Base-by-base conservation (phyloP, 2,329 filamentous ascomycete species). In the Clathrospora elynae region DNA sequence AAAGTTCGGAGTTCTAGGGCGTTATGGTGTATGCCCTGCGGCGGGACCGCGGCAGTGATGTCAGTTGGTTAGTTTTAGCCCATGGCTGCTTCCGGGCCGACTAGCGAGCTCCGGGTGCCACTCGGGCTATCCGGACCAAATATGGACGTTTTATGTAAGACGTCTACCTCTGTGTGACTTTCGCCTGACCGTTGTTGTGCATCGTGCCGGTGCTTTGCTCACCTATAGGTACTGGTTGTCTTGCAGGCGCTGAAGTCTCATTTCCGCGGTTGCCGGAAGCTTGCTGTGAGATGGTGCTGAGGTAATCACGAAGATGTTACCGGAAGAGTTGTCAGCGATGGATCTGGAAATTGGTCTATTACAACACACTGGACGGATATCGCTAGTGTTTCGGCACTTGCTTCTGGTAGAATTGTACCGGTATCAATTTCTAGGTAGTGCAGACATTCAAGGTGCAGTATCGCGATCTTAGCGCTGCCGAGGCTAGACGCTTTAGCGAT, bases 41-140 rank as follows among this genome's bases (percentile, higher is more conserved):
- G 59, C 57, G 59, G 59, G 50, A 53, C 44, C 57, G 57, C 35
- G 24, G 53, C 51, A 57, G 53, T 56, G 55, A 59, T 56, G 58
- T 60, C 55, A 56, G 42, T 36, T 55, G 55, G 22, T 23, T n/a
- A 36, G 13, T n/a, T 22, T 17, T 19, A 14, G 12, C 11, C 17
- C 17, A 29, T 47, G 38, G 47, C 37, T 51, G 53, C 42, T n/a
- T n/a, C n/a, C n/a, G n/a, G n/a, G n/a, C n/a, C 46, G 35, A 51
- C 50, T 24, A 44, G 46, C 55, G 46, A 45, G 34, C 29, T 41
- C 38, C 46, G 42, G 47, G 29, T 32, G 25, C 37, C 41, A 24
- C 20, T 35, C 41, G 41, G 38, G 34, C 42, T 14, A 42, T 49
- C 45, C 55, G 55, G 56, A 56, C 56, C 19, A 55, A 52, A 48